These are phyloP conservation scores for Nannochloris sp. DNA, from an alignment of 139 green algal genomes.

Conservation along the genomic window DNA sequence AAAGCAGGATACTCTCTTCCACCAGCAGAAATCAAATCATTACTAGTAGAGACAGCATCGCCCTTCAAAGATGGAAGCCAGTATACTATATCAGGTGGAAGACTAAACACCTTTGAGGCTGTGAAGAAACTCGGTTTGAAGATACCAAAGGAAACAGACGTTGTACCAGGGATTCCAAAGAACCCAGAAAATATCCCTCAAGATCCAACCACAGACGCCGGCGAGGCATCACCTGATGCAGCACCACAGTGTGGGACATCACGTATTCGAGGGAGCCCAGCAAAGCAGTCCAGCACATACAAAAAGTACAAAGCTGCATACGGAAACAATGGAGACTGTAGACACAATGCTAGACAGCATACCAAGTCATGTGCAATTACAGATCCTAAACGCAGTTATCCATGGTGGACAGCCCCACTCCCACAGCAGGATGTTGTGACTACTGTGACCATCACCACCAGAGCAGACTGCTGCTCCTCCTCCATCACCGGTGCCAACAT, in stretches of 20 bases:
- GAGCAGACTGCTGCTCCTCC: constrained; percentile 14
- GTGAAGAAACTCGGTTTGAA: no score
- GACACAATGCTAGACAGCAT: background rate
- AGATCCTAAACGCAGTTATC: background rate
- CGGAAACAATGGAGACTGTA: constrained; percentile 22
- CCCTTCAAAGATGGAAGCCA: background rate
- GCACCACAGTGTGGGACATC: constrained; percentile 17
- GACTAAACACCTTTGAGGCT: constrained; percentile 10
- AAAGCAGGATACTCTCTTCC: background rate
- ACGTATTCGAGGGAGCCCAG: constrained; percentile 6
- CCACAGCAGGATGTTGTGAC: background rate
- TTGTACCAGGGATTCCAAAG: no score
- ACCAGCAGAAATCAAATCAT: constrained; percentile 3
- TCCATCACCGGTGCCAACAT: constrained; percentile 11
- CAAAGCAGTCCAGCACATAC: constrained; percentile 8
- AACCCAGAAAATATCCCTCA: background rate
- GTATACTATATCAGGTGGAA: constrained; percentile 1
- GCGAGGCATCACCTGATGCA: background rate
- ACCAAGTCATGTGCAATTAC: background rate
- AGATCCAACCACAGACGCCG: background rate
- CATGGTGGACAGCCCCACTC: constrained; percentile 23
- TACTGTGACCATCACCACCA: constrained; percentile 13
- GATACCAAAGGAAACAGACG: no score
- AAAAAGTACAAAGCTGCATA: background rate
- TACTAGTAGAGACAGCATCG: background rate